These are phyloP conservation scores for Fusarium staphyleae DNA, from an alignment of 2,329 filamentous ascomycete genomes.

Conservation along the genomic window DNA sequence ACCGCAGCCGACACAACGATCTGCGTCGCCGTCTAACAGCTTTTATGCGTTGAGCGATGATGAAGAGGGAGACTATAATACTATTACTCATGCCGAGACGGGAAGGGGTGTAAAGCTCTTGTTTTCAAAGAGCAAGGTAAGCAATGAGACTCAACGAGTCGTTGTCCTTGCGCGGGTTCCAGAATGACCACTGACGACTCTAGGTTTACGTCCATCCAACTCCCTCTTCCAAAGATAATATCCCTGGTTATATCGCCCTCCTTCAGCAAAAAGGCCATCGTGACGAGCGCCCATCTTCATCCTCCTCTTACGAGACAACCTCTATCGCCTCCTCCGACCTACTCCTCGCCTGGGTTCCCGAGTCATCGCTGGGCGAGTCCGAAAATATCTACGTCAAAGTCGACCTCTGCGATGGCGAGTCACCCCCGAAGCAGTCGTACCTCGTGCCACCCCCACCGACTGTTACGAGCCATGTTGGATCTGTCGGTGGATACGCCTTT, in stretches of 20 bases:
- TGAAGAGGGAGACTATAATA: slow-evolving; percentile 94
- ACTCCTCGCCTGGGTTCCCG: slow-evolving; percentile 91
- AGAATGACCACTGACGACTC: slow-evolving; percentile 18
- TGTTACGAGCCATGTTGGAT: slow-evolving; percentile 75
- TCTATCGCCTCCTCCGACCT: slow-evolving; percentile 71
- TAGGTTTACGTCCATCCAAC: slow-evolving; percentile 96
- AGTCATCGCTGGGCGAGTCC: slow-evolving; percentile 84
- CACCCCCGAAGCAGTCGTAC: slow-evolving; percentile 83
- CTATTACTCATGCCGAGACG: slow-evolving; percentile 79
- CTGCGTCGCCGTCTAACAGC: slow-evolving; percentile 79
- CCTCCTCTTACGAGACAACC: slow-evolving; percentile 45
- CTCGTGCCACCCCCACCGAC: slow-evolving; percentile 92
- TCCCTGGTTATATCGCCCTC: slow-evolving; percentile 90
- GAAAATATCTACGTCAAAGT: slow-evolving; percentile 94
- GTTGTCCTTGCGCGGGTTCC: background rate
- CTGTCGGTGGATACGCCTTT: slow-evolving; percentile 85
- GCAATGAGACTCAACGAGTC: slow-evolving; percentile 27
- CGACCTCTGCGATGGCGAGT: slow-evolving; percentile 81
- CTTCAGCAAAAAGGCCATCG: slow-evolving; percentile 80
- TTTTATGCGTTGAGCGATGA: slow-evolving; percentile 98
- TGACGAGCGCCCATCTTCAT: slow-evolving; percentile 49
- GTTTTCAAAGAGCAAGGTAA: slow-evolving; percentile 94
- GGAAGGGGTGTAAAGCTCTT: slow-evolving; percentile 90
- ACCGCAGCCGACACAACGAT: slow-evolving; percentile 43
- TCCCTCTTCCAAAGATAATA: slow-evolving; percentile 93